phyloP scores from a whole-genome alignment of 345 rosid genomes.

The Litchi chinensis region DNA sequence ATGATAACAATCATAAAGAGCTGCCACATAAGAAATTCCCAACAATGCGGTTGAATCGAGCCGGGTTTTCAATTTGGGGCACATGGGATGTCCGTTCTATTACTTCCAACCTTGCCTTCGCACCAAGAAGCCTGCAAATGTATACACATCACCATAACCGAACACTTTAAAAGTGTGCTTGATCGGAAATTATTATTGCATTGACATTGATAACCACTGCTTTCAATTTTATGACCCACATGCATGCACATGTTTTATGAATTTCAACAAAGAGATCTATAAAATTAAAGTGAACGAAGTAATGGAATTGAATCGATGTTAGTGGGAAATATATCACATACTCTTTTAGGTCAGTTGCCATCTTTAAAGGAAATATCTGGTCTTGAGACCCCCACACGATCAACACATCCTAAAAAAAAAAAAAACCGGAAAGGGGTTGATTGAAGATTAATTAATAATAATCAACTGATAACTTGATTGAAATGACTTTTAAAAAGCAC shows the following conservation, averaged over 20 bases:
- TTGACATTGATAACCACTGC: not conserved
- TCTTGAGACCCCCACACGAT: conserved; percentile 86
- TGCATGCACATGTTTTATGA: not conserved
- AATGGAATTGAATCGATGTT: not conserved
- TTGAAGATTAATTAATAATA: too few species aligned
- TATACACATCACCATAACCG: not conserved
- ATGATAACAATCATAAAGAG: conserved; percentile 23
- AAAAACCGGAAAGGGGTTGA: too few species aligned
- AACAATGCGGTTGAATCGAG: conserved; percentile 56
- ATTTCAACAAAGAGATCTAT: too few species aligned
- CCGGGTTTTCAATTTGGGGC: conserved; percentile 68
- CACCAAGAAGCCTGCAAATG: conserved; percentile 68
- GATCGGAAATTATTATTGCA: too few species aligned
- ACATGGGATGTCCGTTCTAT: conserved; percentile 70
- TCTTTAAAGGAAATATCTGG: conserved; percentile 73
- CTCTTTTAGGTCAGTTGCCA: conserved; percentile 79
- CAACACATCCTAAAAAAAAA: conserved; percentile 53
- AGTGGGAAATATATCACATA: conserved; percentile 23
- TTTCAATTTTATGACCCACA: not conserved
- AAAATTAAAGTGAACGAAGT: not conserved
- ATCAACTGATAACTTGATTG: too few species aligned
- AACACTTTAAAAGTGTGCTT: not conserved
- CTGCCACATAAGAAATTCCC: conserved; percentile 46
- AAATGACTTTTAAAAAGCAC: too few species aligned
- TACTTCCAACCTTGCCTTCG: conserved; percentile 61